Base-by-base conservation (phyloP, 257 asterid genomes). In the Eucommia ulmoides region DNA sequence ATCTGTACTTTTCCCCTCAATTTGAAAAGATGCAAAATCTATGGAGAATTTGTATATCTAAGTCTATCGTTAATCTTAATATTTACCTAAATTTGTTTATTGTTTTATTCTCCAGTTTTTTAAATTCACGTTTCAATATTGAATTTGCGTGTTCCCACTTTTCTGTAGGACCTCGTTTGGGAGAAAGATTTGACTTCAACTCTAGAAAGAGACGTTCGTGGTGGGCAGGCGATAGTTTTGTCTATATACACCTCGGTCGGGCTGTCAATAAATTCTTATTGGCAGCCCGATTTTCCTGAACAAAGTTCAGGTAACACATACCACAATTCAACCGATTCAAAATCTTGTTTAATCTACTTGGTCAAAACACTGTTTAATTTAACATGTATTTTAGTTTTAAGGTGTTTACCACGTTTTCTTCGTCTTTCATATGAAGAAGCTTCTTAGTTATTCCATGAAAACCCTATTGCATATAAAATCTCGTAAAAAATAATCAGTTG, bases 211-310 rank as follows among this genome's bases (percentile, higher is more conserved):
- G n/a, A 9, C 8, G n/a, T 38, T 38, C 15, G 17, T 7, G 14
- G 1, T 38, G 18, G 17, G 45, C 45, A 8, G 45, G 17, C n/a
- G 45, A 38, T 18, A 14, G 16, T 4, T 38, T 38, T 3, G 7
- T 3, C 3, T 5, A 5, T 5, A 12, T 5, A 29, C 12, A 7
- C 8, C 12, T 29, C 7, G 38, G 7, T 29, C 56, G 65, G 78
- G 78, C 60, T 67, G 78, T 72, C 78, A 63, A 63, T 66, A 19
- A 35, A 44, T 51, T 19, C 19, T 44, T 54, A 51, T 71, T 71
- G 74, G 51, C 78, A 63, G 68, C 68, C 71, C 74, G 61, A 63
- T 17, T 55, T 70, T 51, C 4, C 54, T 15, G 7, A 2, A 18
- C 16, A 23, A 7, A 29, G 38, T 29, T 12, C 20, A 24, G 41